phyloP scores from a whole-genome alignment of 495 filamentous ascomycete species.

The Aspergillus kassunensis region DNA sequence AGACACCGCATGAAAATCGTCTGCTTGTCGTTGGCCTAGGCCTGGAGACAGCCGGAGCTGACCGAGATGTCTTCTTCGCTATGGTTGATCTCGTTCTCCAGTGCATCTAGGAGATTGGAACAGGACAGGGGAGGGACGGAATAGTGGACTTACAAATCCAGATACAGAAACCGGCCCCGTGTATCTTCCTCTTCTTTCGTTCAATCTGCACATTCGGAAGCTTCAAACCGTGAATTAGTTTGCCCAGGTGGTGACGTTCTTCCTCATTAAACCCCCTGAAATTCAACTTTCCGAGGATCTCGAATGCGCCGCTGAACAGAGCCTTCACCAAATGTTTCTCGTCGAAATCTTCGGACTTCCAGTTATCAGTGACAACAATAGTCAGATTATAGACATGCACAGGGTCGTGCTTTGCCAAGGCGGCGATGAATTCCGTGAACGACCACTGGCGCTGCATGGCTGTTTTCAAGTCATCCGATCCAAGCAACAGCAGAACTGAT shows the following conservation, averaged over 20 bases:
- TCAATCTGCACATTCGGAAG: constrained; percentile 8
- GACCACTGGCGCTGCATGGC: constrained; percentile 14
- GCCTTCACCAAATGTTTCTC: constrained; percentile 13
- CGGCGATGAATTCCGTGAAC: constrained; percentile 14
- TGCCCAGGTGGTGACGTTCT: constrained; percentile 8
- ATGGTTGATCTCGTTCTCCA: constrained; percentile 75
- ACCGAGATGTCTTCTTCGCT: constrained; percentile 74
- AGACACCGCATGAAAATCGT: constrained; percentile 70
- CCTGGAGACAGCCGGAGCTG: constrained; percentile 57
- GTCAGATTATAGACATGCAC: constrained; percentile 14
- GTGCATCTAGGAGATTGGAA: constrained; percentile 43
- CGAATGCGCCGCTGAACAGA: constrained; percentile 15
- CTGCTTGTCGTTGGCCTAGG: constrained; percentile 81
- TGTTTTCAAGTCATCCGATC: constrained; percentile 5
- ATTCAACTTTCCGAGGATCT: constrained; percentile 12
- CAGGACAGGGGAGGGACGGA: background rate
- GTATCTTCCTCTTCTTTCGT: constrained; percentile 14
- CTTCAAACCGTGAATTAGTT: background rate
- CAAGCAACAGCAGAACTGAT: constrained; percentile 13
- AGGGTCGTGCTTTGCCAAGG: constrained; percentile 4
- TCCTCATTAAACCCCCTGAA: constrained; percentile 16
- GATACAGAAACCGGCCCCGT: constrained; percentile 16
- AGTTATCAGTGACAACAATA: constrained; percentile 15
- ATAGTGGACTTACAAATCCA: constrained; percentile 15
- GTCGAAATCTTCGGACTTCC: constrained; percentile 16